phyloP scores from a whole-genome alignment of 2,329 filamentous ascomycete species.

The Tolypocladium guangdongense region DNA sequence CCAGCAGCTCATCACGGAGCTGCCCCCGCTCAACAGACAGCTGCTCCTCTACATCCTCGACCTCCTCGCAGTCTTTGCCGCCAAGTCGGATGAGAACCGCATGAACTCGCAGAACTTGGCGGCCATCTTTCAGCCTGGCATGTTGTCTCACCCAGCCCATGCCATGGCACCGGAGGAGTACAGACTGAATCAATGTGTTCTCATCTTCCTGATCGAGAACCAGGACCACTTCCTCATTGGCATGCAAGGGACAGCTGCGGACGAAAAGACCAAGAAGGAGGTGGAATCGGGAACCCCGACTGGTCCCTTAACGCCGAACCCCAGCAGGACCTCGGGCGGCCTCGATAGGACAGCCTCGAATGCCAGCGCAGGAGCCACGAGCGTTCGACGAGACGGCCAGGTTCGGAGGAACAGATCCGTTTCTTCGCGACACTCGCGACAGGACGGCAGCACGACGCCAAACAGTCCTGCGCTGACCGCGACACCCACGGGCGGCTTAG shows the following conservation, averaged over 20 bases:
- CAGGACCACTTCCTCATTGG: slow-evolving; percentile 97
- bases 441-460: slow-evolving; percentile 62
- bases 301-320: slow-evolving; percentile 31
- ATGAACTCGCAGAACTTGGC: slow-evolving; percentile 94
- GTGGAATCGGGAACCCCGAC: slow-evolving; percentile 58
- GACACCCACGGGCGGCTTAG: slow-evolving; percentile 45
- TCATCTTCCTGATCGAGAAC: slow-evolving; percentile 97
- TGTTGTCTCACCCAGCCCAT: slow-evolving; percentile 86
- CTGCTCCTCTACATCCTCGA: slow-evolving; percentile 92
- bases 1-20: slow-evolving; percentile 81
- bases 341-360: slow-evolving; percentile 62
- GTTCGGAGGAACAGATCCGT: slow-evolving; percentile 83
- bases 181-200: slow-evolving; percentile 85
- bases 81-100: slow-evolving; percentile 90
- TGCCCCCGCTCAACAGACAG: slow-evolving; percentile 88
- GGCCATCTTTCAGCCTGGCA: slow-evolving; percentile 94
- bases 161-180: slow-evolving; percentile 96
- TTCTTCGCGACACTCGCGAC: slow-evolving; percentile 75
- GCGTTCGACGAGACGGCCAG: slow-evolving; percentile 68
- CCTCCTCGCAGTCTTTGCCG: slow-evolving; percentile 89
- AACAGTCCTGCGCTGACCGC: slow-evolving; percentile 46
- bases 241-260: slow-evolving; percentile 98
- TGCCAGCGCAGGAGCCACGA: slow-evolving; percentile 80
- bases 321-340: slow-evolving; percentile 39
- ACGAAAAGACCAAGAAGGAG: slow-evolving; percentile 59